These are phyloP conservation scores for Lecanosticta acicola DNA, from an alignment of 2,329 filamentous ascomycete species.

Conservation along the genomic window DNA sequence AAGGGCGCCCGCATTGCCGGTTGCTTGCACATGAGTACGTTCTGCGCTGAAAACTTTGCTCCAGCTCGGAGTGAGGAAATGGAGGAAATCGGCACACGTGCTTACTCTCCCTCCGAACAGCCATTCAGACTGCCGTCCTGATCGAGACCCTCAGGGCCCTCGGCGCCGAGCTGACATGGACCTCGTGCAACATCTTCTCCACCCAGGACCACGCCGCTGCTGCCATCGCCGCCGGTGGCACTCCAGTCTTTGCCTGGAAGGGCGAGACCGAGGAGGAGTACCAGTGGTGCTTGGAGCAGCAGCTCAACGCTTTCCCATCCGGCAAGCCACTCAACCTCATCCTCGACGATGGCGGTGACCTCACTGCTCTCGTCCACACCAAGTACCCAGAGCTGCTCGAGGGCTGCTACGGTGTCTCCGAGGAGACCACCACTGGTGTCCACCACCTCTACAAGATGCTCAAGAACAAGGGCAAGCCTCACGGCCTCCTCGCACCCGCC, in stretches of 20 bases:
- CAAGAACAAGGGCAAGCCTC: conserved; percentile 66
- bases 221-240: conserved; percentile 88
- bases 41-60: neutral
- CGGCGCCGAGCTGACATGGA: conserved; percentile 98
- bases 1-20: conserved; percentile 93
- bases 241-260: conserved; percentile 80
- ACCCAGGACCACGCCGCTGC: conserved; percentile 98
- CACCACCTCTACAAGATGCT: conserved; percentile 99
- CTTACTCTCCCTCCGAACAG: conserved; percentile 35
- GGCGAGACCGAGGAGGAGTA: conserved; percentile 99
- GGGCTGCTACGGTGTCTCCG: conserved; percentile 95
- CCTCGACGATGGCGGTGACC: conserved; percentile 95
- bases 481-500: conserved; percentile 75
- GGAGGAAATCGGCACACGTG: neutral
- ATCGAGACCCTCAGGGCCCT: conserved; percentile 95
- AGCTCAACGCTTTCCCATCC: conserved; percentile 94
- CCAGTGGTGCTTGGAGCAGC: conserved; percentile 99
- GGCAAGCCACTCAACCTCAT: conserved; percentile 96
- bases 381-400: conserved; percentile 99
- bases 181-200: conserved; percentile 99
- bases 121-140: conserved; percentile 98
- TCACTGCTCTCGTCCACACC: conserved; percentile 90
- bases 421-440: conserved; percentile 99
- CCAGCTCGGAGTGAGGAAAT: neutral
- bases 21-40: conserved; percentile 91